A percentile compares a stretch with the other conserved stretches of the same genome.
Evolutionary conservation across 176 grass and related monocot genomes (phyloP).

Genomic region (Eleusine indica): DNA sequence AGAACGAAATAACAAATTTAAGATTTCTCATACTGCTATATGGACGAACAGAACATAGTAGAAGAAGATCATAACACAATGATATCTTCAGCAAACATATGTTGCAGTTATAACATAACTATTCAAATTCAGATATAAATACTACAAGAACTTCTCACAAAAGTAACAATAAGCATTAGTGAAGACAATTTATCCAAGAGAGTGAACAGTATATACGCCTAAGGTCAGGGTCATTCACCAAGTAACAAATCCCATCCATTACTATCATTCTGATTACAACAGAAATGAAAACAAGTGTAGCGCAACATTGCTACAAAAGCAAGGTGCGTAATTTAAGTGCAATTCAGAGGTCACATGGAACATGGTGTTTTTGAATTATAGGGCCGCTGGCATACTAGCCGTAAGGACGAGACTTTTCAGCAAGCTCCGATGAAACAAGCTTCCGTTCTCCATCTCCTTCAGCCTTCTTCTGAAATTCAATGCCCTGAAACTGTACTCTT

Average conservation of each 20-base stretch:
- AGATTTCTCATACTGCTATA: neutral
- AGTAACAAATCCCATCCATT: slow-evolving; percentile 14
- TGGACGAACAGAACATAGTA: neutral
- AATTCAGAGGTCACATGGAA: neutral
- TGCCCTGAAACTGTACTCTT: slow-evolving; percentile 81
- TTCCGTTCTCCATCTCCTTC: slow-evolving; percentile 46
- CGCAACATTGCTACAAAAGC: slow-evolving; percentile 29
- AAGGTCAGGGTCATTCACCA: neutral
- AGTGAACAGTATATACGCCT: neutral
- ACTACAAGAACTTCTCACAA: slow-evolving; percentile 26
- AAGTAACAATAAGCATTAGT: slow-evolving; percentile 13
- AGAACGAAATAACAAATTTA: neutral
- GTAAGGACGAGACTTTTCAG: slow-evolving; percentile 58
- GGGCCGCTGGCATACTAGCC: slow-evolving; percentile 27
- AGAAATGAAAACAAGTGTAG: slow-evolving; percentile 26
- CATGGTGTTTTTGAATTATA: slow-evolving; percentile 9
- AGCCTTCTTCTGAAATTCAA: slow-evolving; percentile 73
- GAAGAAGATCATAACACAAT: neutral
- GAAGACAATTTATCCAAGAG: neutral
- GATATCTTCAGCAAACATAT: neutral
- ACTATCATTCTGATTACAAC: slow-evolving; percentile 34
- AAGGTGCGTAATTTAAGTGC: slow-evolving; percentile 35
- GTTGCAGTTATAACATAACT: neutral
- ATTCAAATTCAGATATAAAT: slow-evolving; percentile 4
- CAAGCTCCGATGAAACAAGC: slow-evolving; percentile 32